These are phyloP conservation scores for Cucumis melo DNA, from an alignment of 306 rosid species.

Conservation along the genomic window DNA sequence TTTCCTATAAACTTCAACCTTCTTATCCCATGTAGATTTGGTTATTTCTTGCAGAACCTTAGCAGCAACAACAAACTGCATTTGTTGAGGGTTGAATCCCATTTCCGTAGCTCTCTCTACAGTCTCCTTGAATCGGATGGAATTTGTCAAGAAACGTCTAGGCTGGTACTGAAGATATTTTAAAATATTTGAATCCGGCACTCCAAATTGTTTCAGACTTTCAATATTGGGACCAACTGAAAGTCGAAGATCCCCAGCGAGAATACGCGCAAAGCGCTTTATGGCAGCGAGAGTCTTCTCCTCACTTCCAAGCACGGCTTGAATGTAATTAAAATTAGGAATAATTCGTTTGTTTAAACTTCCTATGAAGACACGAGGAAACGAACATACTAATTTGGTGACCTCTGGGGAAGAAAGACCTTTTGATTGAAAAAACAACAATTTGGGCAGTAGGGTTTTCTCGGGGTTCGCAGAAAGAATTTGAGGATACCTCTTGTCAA, in stretches of 20 bases:
- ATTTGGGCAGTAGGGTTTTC: constrained; percentile 26
- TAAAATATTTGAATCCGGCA: constrained; percentile 9
- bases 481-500: neutral
- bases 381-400: neutral
- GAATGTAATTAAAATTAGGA: constrained; percentile 18
- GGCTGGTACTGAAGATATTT: constrained; percentile 6
- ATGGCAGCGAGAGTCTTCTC: neutral
- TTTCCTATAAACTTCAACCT: constrained; percentile 18
- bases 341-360: constrained; percentile 23
- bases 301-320: constrained; percentile 16
- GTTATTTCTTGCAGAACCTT: constrained; percentile 5
- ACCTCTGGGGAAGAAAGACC: constrained; percentile 23
- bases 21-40: constrained; percentile 24
- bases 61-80: constrained; percentile 16
- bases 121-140: neutral
- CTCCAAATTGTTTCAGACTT: neutral
- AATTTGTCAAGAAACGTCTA: neutral
- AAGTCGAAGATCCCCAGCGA: neutral
- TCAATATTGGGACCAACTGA: neutral
- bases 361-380: neutral
- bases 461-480: constrained; percentile 17
- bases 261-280: neutral
- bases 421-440: constrained; percentile 19
- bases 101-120: constrained; percentile 20
- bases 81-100: constrained; percentile 20